phyloP scores from a whole-genome alignment of 2,329 filamentous ascomycete species.

The Fusarium sp. region DNA sequence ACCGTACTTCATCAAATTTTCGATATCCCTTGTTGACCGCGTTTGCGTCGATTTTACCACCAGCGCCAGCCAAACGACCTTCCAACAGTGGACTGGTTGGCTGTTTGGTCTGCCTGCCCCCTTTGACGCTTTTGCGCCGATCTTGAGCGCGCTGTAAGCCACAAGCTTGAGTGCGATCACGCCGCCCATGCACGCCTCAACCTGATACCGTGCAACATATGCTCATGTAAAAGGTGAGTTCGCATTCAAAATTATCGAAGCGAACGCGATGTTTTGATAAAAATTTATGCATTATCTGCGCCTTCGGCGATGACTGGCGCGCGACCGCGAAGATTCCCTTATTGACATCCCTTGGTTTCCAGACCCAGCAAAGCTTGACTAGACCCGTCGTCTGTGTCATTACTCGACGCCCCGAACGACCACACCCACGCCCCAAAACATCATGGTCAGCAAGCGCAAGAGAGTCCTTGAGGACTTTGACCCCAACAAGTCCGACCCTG shows the following conservation, averaged over 20 bases:
- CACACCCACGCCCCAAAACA: conserved; percentile 1
- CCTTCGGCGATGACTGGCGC: background rate
- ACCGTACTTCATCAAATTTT: conserved; percentile 23
- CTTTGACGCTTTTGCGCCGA: conserved; percentile 32
- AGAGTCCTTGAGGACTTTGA: conserved; percentile 69
- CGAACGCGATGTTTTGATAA: conserved; percentile 1
- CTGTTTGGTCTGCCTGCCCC: conserved; percentile 7
- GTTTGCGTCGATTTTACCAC: conserved; percentile 26
- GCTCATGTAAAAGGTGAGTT: conserved; percentile 40
- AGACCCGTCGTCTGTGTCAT: conserved; percentile 18
- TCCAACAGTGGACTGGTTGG: conserved; percentile 13
- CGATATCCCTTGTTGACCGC: conserved; percentile 28
- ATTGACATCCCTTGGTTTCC: conserved; percentile 29
- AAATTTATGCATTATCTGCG: conserved; percentile 1
- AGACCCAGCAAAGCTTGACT: conserved; percentile 29
- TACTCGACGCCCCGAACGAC: conserved; percentile 1
- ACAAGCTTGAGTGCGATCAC: conserved; percentile 41
- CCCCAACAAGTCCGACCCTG: conserved; percentile 73
- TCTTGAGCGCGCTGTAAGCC: conserved; percentile 42
- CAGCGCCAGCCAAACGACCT: conserved; percentile 8
- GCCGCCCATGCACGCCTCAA: conserved; percentile 43
- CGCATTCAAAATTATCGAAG: conserved; percentile 8
- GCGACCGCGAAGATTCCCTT: conserved; percentile 23
- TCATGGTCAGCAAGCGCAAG: conserved; percentile 65
- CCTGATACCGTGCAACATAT: conserved; percentile 42